A percentile compares a stretch with the other conserved stretches of the same genome.
Conservation (phyloP, 2,329 filamentous ascomycete species). For the Cytospora leucostoma region DNA sequence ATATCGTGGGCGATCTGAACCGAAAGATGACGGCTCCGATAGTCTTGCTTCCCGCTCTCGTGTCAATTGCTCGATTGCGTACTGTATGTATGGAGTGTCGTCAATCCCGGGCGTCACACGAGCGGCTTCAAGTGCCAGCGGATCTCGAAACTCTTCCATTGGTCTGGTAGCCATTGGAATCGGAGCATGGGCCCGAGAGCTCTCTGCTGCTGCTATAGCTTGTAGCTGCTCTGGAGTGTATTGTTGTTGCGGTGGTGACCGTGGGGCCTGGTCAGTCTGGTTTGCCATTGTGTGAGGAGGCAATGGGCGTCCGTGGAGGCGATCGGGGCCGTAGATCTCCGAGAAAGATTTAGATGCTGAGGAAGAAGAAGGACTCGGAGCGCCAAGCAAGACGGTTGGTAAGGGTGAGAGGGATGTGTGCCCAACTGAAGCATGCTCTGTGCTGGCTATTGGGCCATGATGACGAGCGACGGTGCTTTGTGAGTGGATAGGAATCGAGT, state of each 20-base stretch:
- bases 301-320: constrained; percentile 41
- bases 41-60: constrained; percentile 66
- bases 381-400: constrained; percentile 39
- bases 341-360: constrained; percentile 38
- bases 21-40: constrained; percentile 51
- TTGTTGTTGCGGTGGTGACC: constrained; percentile 28
- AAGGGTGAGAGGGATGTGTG: constrained; percentile 39
- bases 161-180: constrained; percentile 21
- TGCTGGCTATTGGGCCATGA: constrained; percentile 29
- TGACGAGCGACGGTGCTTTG: constrained; percentile 24
- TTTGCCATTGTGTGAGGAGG: constrained; percentile 28
- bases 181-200: constrained; percentile 11
- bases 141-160: constrained; percentile 49
- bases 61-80: constrained; percentile 85
- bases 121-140: constrained; percentile 51
- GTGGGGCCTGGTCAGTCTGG: constrained; percentile 31
- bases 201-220: constrained; percentile 25
- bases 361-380: constrained; percentile 43
- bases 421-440: constrained; percentile 32
- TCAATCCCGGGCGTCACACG: constrained; percentile 75
- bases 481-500: constrained; percentile 12
- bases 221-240: constrained; percentile 29
- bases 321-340: constrained; percentile 49
- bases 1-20: constrained; percentile 33
- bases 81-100: constrained; percentile 84